Evolutionary conservation across 495 filamentous ascomycete genomes (phyloP), one percentile per base, ranked within the genome.

Genomic region (Penicillium parvum): DNA sequence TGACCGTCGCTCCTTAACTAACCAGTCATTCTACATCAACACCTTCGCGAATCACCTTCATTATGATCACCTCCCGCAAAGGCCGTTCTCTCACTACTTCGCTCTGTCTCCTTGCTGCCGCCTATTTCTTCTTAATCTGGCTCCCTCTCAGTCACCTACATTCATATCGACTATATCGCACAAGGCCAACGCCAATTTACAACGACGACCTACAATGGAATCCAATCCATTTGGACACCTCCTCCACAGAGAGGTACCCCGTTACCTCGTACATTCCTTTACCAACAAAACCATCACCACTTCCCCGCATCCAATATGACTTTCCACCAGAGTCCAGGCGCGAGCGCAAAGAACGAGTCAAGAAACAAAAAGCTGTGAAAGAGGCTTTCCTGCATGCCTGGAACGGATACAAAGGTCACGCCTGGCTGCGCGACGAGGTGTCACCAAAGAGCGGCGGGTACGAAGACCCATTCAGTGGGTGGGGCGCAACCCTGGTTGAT

Each of bases 401-500:
- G 88, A 71, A 74, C 6, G 81, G 80, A 32, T 96, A 95, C 51
- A 83, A 77, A 51, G 58, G 76, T 10, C 68, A 84, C 63, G 90
- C 90, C 1, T 95, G 88, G 86, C 58, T 78, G 43, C 75, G 81
- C 36, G 90, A 96, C 53, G 90, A 94, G 43, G 64, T 95, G 9
- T 72, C 68, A 19, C 90, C 90, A 0, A 51, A 86, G 2, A 76
- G 74, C 5, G 81, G 76, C 5, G 60, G 61, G 8, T 76, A 60
- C 27, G 50, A 61, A 17, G 65, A 76, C 45, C 65, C 68, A 4
- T 84, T 84, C 64, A 78, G 74, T 34, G 82, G 81, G 6, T 86
- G 77, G 78, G 76, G 71, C 20, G 80, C 75, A 6, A 78, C 72
- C 1, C 60, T 78, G 38, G 75, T 85, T 11, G 81, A 85, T 56